Evolutionary conservation across 1,284 basidiomycete genomes (phyloP), one percentile per base, ranked within the genome.

Genomic region (Cystobasidium sp.): DNA sequence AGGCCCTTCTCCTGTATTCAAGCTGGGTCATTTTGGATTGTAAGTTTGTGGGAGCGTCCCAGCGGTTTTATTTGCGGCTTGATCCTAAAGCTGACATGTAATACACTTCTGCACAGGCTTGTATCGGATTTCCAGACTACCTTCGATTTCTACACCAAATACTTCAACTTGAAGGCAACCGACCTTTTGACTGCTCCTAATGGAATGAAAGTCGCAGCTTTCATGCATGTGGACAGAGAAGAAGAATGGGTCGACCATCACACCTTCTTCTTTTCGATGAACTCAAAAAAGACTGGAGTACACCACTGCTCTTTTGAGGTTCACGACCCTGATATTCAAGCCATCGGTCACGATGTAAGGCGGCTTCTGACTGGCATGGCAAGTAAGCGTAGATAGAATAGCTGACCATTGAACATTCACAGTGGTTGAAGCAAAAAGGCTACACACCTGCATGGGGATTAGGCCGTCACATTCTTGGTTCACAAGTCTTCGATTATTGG

Each of bases 401-500:
- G 14, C 4, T 6, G 8, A 18, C 31, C n/a, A 16, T 63, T 8
- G 4, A 1, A 18, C 24, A 18, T 44, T 18, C 16, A 24, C 53
- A 76, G 70, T 78, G 75, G 73, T 76, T 77, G 39, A 68, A 65
- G 47, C 22, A 37, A 22, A 76, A 79, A 47, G 78, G 78, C 7
- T 78, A 77, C 69, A 71, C 59, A 9, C 78, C 76, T 1, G 47
- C 73, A 0, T 79, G 78, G 78, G 78, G 78, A 3, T 64, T 79
- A 10, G 78, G 78, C 0, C 73, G 78, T 14, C 78, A 79, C 62
- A 78, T 79, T 49, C 68, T 79, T 18, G 78, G 78, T 41, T 77
- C 76, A 9, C 78, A 79, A 55, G 75, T 79, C n/a, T 79, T 79
- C 56, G 78, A 79, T 39, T 79, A 79, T 63, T 78, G 77, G 77